A percentile compares a stretch with the other conserved stretches of the same genome.
These are phyloP conservation scores for Rutstroemia sydowiana DNA, from an alignment of 2,329 filamentous ascomycete species.

Conservation along the genomic window DNA sequence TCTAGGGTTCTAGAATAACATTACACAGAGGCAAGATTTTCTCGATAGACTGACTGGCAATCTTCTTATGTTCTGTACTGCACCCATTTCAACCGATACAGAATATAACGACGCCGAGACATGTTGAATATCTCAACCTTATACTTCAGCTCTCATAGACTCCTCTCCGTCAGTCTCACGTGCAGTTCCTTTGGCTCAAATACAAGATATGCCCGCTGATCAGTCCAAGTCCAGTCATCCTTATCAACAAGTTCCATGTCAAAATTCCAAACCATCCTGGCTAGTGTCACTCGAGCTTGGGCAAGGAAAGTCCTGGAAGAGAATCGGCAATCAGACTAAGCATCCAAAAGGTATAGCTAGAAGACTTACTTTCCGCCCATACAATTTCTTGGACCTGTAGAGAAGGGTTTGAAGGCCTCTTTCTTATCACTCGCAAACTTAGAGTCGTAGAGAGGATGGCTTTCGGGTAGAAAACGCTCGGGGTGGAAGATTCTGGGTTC, in stretches of 20 bases:
- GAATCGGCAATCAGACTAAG: not conserved
- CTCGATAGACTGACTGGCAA: no score
- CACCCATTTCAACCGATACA: no score
- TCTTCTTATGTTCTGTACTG: no score
- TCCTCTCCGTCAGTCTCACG: no score
- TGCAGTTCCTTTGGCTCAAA: constrained; percentile 6
- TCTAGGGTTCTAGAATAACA: no score
- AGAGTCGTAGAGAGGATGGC: not conserved
- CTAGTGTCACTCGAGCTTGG: not conserved
- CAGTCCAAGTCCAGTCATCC: not conserved
- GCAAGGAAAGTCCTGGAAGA: not conserved
- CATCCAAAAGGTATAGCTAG: not conserved
- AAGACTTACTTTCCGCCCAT: constrained; percentile 1
- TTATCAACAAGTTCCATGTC: not conserved
- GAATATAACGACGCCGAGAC: no score
- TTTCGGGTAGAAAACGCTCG: not conserved
- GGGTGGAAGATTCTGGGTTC: constrained; percentile 2
- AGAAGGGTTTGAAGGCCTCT: constrained; percentile 1
- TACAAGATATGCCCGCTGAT: constrained; percentile 1
- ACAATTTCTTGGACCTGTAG: not conserved
- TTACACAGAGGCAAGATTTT: no score
- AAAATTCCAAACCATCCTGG: not conserved
- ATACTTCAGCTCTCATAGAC: no score
- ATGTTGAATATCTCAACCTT: no score
- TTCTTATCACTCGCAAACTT: not conserved